These are phyloP conservation scores for Cordyceps fumosorosea DNA, from an alignment of 2,329 filamentous ascomycete species.

Conservation along the genomic window DNA sequence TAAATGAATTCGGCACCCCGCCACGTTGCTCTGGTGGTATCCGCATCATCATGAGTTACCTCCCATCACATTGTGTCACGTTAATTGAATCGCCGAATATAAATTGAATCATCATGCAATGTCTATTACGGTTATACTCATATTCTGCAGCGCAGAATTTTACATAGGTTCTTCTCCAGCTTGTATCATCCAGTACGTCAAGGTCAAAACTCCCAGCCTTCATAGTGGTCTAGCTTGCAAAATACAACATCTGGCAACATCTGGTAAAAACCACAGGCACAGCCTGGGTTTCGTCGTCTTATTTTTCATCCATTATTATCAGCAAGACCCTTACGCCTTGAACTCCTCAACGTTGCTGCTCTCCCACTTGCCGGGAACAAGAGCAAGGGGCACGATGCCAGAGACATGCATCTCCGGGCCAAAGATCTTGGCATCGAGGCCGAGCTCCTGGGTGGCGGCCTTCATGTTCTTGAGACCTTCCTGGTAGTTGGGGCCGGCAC, in stretches of 20 bases:
- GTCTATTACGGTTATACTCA: slow-evolving; percentile 12
- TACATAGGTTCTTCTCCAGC: slow-evolving; percentile 5
- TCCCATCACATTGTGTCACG: background rate
- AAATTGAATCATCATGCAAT: slow-evolving; percentile 9
- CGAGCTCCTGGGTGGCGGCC: slow-evolving; percentile 86
- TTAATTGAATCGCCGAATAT: background rate
- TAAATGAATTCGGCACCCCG: too few species aligned
- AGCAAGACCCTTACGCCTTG: slow-evolving; percentile 36
- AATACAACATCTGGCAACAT: slow-evolving; percentile 27
- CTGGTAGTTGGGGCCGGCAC: slow-evolving; percentile 93
- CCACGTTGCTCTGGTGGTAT: too few species aligned
- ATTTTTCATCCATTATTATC: background rate
- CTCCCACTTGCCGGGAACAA: slow-evolving; percentile 60
- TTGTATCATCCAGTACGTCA: slow-evolving; percentile 11
- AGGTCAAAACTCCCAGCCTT: slow-evolving; percentile 18
- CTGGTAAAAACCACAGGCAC: slow-evolving; percentile 13
- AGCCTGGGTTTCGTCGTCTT: slow-evolving; percentile 2
- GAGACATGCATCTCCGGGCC: slow-evolving; percentile 89
- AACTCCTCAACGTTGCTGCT: slow-evolving; percentile 57
- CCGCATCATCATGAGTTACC: too few species aligned
- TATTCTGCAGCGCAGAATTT: slow-evolving; percentile 11
- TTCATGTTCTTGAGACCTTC: slow-evolving; percentile 99
- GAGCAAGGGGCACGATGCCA: slow-evolving; percentile 90
- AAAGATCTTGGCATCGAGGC: slow-evolving; percentile 62
- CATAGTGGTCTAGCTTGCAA: slow-evolving; percentile 28